Conservation (phyloP, 495 filamentous ascomycete species). For the Aspergillus wentii region DNA sequence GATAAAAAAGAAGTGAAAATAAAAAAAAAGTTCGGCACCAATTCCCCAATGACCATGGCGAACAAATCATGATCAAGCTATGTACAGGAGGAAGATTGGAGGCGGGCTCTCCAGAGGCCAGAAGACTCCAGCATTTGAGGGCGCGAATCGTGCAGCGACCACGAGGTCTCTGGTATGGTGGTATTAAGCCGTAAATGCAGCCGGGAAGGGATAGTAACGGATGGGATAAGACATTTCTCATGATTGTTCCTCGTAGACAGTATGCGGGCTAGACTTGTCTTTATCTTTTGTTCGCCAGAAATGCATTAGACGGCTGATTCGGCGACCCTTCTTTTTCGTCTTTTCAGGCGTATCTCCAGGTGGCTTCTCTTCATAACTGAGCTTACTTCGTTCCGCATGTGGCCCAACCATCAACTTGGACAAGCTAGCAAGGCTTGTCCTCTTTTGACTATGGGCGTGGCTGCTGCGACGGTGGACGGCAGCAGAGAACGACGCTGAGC, state of each 20-base stretch:
- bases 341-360: constrained; percentile 51
- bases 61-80: constrained; percentile 20
- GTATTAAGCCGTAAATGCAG: too few relatives aligned
- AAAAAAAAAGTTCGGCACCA: constrained; percentile 10
- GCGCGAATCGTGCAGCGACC: too few relatives aligned
- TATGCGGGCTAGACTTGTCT: constrained; percentile 21
- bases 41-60: constrained; percentile 17
- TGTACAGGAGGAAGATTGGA: constrained; percentile 23
- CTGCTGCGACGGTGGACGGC: constrained; percentile 54
- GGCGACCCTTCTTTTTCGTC: constrained; percentile 65
- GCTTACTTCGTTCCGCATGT: constrained; percentile 73
- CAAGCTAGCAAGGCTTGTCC: constrained; percentile 79
- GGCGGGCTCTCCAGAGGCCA: too few relatives aligned
- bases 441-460: constrained; percentile 48
- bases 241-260: constrained; percentile 19
- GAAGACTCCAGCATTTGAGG: too few relatives aligned
- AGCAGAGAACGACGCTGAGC: constrained; percentile 65
- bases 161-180: too few relatives aligned
- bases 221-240: constrained; percentile 7
- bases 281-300: constrained; percentile 70
- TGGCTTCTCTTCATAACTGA: constrained; percentile 68
- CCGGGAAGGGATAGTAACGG: too few relatives aligned
- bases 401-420: constrained; percentile 77
- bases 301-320: constrained; percentile 75
- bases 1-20: constrained; percentile 12